Evolutionary conservation across 805 yeast genomes (phyloP).

Genomic region (Candida insectalens): DNA sequence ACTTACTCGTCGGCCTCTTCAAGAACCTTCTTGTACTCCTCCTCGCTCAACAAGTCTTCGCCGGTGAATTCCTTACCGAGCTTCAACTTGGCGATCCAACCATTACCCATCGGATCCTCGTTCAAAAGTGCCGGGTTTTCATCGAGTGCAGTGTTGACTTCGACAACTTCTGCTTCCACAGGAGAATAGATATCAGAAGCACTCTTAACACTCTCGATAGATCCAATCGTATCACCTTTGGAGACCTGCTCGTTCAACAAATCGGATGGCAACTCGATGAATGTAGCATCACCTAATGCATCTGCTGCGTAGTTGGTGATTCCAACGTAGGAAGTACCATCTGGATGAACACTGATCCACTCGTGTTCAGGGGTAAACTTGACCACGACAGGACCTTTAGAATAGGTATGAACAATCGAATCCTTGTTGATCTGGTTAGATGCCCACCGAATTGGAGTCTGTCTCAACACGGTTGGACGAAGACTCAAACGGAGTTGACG

Average conservation of each 20-base stretch:
- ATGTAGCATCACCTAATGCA: conserved; percentile 95
- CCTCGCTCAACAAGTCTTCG: conserved; percentile 42
- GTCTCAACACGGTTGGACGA: not conserved
- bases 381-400: conserved; percentile 36
- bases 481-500: not conserved
- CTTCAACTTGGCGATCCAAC: conserved; percentile 82
- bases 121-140: conserved; percentile 72
- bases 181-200: conserved; percentile 93
- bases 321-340: conserved; percentile 78
- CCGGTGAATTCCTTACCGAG: conserved; percentile 27
- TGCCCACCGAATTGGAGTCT: conserved; percentile 4
- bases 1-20: conserved; percentile 37
- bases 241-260: conserved; percentile 28
- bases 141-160: conserved; percentile 57
- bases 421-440: conserved; percentile 20
- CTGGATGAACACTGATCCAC: conserved; percentile 83
- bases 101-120: conserved; percentile 85
- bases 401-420: conserved; percentile 22
- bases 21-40: conserved; percentile 47
- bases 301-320: conserved; percentile 93
- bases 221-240: conserved; percentile 78
- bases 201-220: conserved; percentile 90
- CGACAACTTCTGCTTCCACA: conserved; percentile 65
- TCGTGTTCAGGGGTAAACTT: conserved; percentile 88
- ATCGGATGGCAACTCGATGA: conserved; percentile 70